These are phyloP conservation scores for Entoloma clypeatum DNA, from an alignment of 1,284 basidiomycete species.

Conservation along the genomic window DNA sequence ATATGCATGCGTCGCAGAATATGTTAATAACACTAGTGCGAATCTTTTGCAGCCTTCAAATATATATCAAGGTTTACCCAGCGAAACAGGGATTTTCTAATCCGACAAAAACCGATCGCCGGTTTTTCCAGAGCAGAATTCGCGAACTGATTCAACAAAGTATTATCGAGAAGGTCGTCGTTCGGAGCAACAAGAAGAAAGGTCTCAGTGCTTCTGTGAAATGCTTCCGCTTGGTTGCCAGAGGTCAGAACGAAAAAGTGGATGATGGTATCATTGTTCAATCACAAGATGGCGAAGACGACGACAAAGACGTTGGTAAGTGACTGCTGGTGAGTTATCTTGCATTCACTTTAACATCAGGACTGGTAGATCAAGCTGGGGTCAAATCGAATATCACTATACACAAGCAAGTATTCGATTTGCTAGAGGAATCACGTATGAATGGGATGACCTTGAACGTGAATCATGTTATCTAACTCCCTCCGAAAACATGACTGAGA, in stretches of 20 bases:
- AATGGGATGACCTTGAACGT: constrained; percentile 71
- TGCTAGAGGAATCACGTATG: constrained; percentile 62
- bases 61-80: constrained; percentile 2
- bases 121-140: constrained; percentile 72
- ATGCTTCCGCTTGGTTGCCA: constrained; percentile 56
- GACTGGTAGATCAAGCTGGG: constrained; percentile 33
- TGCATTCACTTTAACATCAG: constrained; percentile 4
- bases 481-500: constrained; percentile 14
- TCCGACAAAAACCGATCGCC: constrained; percentile 67
- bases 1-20: constrained; percentile 66
- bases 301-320: constrained; percentile 34
- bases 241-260: constrained; percentile 28
- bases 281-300: constrained; percentile 38
- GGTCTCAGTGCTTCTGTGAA: constrained; percentile 44
- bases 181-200: constrained; percentile 51
- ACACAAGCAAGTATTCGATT: constrained; percentile 70
- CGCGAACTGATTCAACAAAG: constrained; percentile 67
- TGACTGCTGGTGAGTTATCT: constrained; percentile 4
- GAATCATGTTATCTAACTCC: constrained; percentile 18
- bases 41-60: constrained; percentile 3
- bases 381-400: constrained; percentile 62
- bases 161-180: constrained; percentile 67
- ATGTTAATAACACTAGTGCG: constrained; percentile 66
- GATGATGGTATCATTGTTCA: constrained; percentile 33
- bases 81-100: constrained; percentile 60